phyloP scores from a whole-genome alignment of 139 green algal genomes.

The Picochlorum sp. region DNA sequence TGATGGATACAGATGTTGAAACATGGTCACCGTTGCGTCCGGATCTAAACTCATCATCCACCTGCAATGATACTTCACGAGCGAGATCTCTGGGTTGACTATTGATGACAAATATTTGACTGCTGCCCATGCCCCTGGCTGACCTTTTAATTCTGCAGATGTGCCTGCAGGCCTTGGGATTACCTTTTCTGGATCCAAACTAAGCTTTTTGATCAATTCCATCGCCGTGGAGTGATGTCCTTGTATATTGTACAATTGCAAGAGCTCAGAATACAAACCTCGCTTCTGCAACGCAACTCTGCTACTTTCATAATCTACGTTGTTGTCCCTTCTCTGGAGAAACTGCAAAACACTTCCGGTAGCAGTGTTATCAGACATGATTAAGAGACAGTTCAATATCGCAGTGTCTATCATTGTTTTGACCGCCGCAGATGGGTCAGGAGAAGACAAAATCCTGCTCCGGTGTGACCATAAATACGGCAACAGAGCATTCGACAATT shows the following conservation, averaged over 20 bases:
- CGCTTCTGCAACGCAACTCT: conserved; percentile 22
- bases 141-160: conserved; percentile 52
- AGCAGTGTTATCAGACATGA: conserved; percentile 49
- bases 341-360: conserved; percentile 53
- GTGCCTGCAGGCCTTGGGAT: conserved; percentile 26
- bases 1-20: conserved; percentile 50
- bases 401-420: conserved; percentile 68
- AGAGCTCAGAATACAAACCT: conserved; percentile 76
- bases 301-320: conserved; percentile 52
- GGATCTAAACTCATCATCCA: conserved; percentile 74
- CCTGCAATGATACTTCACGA: conserved; percentile 44
- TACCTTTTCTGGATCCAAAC: conserved; percentile 32
- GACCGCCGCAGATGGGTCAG: not conserved
- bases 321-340: conserved; percentile 50
- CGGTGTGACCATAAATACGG: conserved; percentile 69
- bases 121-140: conserved; percentile 77
- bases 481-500: conserved; percentile 10
- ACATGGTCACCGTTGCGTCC: conserved; percentile 70
- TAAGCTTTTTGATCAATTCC: conserved; percentile 56
- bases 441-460: conserved; percentile 34
- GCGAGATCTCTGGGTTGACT: conserved; percentile 13
- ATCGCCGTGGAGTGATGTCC: conserved; percentile 45
- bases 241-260: conserved; percentile 59
- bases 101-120: conserved; percentile 58
- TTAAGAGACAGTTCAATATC: conserved; percentile 62